Base-by-base conservation (phyloP, 192 early-diverging fungal genomes). In the Phlyctochytrium planicorne region DNA sequence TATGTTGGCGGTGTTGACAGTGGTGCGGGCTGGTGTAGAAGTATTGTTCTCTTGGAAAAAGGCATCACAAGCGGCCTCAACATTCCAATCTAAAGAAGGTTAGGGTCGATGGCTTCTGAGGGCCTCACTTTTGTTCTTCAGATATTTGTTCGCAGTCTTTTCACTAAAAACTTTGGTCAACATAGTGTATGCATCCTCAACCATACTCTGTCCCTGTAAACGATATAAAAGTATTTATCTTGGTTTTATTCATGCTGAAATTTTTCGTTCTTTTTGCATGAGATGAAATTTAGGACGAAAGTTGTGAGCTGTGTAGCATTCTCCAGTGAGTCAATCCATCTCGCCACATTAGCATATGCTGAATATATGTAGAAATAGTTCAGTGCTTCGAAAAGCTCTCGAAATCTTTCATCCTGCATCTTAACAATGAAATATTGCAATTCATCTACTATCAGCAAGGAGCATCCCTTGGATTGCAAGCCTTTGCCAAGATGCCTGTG, bases 11-110 rank as follows among this genome's bases (percentile, higher is more conserved):
- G 53, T 55, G 56, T 83, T 75, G 10, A 33, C 53, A 24, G 30
- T 59, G 35, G 37, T 36, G 12, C 32, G 52, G 37, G 37, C 31
- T 34, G 62, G 62, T 34, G 52, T 27, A 29, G 55, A 37, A 50
- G 60, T 66, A 16, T 37, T 33, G 24, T 72, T 60, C 34, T 80
- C 60, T 16, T 77, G 72, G 63, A 83, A 92, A 68, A 73, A 89
- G 25, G 70, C 70, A 67, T 90, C 84, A 23, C 90, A 78, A 4
- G 91, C 90, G 17, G 70, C 66, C 53, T 90, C 82, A 0, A 91
- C 53, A 64, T 91, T 83, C 90, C 90, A 92, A 50, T 83, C 67
- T 85, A 64, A 20, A n/a, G n/a, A 12, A 40, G 34, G 56, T 63
- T 52, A 24, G 1, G 37, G 37, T 27, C 23, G 31, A 62, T 57